Conservation (phyloP, 176 grass and related monocot genomes). For the Oropetium thomaeum region DNA sequence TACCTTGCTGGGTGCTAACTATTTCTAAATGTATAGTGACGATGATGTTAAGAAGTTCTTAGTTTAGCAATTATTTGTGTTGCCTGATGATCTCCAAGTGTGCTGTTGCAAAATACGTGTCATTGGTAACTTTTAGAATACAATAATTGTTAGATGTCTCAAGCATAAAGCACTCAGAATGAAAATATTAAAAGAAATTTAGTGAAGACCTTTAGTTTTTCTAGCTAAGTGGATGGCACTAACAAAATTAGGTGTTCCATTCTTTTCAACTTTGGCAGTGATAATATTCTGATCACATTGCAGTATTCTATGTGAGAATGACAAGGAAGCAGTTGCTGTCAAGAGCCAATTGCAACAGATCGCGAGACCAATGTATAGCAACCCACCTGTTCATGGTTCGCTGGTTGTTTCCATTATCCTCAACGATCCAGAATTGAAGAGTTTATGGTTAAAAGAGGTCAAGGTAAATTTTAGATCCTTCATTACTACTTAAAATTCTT, state of each 20-base stretch:
- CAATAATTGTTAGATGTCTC: background rate
- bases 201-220: background rate
- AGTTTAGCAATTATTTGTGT: background rate
- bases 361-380: slow-evolving; percentile 97
- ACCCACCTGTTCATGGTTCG: slow-evolving; percentile 88
- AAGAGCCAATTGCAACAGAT: slow-evolving; percentile 98
- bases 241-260: background rate
- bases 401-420: slow-evolving; percentile 90
- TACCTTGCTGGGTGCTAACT: background rate
- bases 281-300: slow-evolving; percentile 24
- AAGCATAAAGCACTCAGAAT: background rate
- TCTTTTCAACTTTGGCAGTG: background rate
- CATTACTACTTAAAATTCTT: background rate
- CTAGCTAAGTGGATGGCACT: background rate
- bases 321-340: slow-evolving; percentile 81
- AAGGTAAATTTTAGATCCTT: slow-evolving; percentile 55
- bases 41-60: background rate
- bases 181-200: background rate
- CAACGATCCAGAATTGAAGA: slow-evolving; percentile 82
- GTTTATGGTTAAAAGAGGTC: slow-evolving; percentile 86
- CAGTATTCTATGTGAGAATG: slow-evolving; percentile 94
- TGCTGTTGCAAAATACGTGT: slow-evolving; percentile 24
- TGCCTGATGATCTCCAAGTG: background rate
- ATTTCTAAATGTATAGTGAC: background rate
- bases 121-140: background rate